These are phyloP conservation scores for Auriculariales sp. DNA, from an alignment of 768 basidiomycete species.

Conservation along the genomic window DNA sequence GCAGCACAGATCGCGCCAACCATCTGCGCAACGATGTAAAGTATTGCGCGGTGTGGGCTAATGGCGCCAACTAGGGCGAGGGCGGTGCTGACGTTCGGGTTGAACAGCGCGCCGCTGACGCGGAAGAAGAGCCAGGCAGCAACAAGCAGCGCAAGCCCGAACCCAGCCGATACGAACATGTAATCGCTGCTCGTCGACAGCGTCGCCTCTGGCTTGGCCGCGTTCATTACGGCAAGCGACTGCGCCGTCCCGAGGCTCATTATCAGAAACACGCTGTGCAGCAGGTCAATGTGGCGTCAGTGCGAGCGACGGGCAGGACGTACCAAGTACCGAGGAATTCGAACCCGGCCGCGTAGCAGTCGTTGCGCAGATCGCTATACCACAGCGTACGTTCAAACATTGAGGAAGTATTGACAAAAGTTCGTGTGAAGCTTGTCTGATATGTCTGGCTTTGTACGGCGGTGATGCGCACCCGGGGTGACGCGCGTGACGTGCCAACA, in stretches of 20 bases:
- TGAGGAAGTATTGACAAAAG: too few species aligned
- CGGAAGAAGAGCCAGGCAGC: constrained; percentile 58
- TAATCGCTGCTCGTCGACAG: background rate
- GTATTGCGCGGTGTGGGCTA: constrained; percentile 36
- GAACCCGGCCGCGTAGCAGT: background rate
- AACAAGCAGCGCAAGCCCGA: constrained; percentile 42
- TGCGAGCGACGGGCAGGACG: background rate
- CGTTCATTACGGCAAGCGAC: background rate
- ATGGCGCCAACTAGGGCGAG: constrained; percentile 43
- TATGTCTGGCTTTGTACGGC: too few species aligned
- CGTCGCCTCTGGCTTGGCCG: background rate
- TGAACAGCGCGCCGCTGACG: constrained; percentile 50
- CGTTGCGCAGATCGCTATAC: background rate
- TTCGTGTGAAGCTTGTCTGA: too few species aligned
- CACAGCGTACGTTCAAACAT: too few species aligned
- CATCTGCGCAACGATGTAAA: constrained; percentile 49
- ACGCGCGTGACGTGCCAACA: too few species aligned
- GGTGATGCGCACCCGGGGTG: too few species aligned
- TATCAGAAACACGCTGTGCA: background rate
- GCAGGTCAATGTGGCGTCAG: background rate
- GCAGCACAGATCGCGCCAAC: constrained; percentile 45
- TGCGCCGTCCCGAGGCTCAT: background rate
- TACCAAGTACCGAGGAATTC: background rate
- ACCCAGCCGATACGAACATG: background rate
- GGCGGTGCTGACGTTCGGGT: constrained; percentile 46